A percentile compares a stretch with the other conserved stretches of the same genome.
Conservation (phyloP, 345 rosid genomes). For the Isatis tinctoria region DNA sequence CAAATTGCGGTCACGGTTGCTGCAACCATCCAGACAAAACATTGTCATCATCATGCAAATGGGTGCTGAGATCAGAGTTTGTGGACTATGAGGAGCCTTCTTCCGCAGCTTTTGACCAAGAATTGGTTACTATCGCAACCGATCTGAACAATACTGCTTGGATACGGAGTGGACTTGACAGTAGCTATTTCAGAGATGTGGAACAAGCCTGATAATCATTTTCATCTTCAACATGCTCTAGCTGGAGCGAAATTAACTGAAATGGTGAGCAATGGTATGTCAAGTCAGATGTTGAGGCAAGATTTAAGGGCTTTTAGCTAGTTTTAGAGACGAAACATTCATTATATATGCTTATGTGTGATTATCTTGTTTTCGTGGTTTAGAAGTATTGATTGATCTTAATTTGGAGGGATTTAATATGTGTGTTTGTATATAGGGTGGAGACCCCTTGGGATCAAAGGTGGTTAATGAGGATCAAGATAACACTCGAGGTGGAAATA, state of each 20-base stretch:
- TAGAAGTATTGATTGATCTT: not conserved
- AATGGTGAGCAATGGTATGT: conserved; percentile 5
- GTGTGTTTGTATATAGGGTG: conserved; percentile 21
- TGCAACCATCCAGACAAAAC: conserved; percentile 33
- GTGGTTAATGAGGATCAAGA: conserved; percentile 27
- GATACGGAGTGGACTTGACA: conserved; percentile 63
- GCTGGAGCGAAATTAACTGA: not conserved
- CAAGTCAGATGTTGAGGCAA: conserved; percentile 17
- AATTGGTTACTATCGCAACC: conserved; percentile 61
- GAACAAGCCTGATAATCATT: not conserved
- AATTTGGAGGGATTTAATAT: conserved; percentile 11
- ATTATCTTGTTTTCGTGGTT: not conserved
- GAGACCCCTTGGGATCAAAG: conserved; percentile 30
- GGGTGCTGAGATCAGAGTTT: conserved; percentile 76
- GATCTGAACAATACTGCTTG: conserved; percentile 73
- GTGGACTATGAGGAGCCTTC: conserved; percentile 53
- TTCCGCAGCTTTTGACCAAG: conserved; percentile 48
- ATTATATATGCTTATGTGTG: not conserved
- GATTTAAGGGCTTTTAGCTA: conserved; percentile 11
- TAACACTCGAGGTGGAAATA: conserved; percentile 13
- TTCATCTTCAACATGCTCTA: not conserved
- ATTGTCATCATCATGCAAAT: conserved; percentile 19
- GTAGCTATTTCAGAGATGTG: conserved; percentile 9
- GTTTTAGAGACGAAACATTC: not conserved
- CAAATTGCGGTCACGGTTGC: conserved; percentile 62